Evolutionary conservation across 2,329 filamentous ascomycete genomes (phyloP).

Genomic region (Cryphonectria nitschkei): DNA sequence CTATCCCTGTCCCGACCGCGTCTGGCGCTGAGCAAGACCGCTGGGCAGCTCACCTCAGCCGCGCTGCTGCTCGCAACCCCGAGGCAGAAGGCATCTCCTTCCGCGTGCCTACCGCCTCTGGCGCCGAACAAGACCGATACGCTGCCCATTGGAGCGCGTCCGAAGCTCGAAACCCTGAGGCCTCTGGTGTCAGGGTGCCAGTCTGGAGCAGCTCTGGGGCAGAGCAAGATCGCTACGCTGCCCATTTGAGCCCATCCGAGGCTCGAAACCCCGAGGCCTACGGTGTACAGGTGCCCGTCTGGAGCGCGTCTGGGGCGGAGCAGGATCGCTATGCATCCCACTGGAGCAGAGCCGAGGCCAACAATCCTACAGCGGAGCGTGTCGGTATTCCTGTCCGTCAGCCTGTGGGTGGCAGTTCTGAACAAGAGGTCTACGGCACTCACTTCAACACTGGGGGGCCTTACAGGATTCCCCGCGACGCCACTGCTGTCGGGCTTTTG

Average conservation of each 20-base stretch:
- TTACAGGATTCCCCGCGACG: conserved; percentile 25
- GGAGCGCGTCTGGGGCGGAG: conserved; percentile 30
- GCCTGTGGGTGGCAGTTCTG: conserved; percentile 12
- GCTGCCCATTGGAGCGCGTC: conserved; percentile 23
- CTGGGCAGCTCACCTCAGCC: conserved; percentile 32
- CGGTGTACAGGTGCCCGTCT: conserved; percentile 29
- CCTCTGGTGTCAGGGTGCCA: conserved; percentile 29
- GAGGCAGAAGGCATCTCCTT: conserved; percentile 18
- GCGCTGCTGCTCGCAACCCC: conserved; percentile 22
- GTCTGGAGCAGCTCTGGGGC: conserved; percentile 29
- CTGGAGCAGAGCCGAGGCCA: conserved; percentile 26
- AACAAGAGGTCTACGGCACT: conserved; percentile 27
- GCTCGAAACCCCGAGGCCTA: conserved; percentile 29
- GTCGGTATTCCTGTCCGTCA: conserved; percentile 25
- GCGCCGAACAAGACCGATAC: conserved; percentile 27
- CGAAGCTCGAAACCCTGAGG: conserved; percentile 28
- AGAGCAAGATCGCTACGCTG: conserved; percentile 27
- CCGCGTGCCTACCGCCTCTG: conserved; percentile 21
- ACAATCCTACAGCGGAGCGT: conserved; percentile 23
- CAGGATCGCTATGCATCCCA: conserved; percentile 31
- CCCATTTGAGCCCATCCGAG: conserved; percentile 24
- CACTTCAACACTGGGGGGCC: conserved; percentile 23
- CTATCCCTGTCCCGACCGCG: conserved; percentile 12
- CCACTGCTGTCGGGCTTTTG: conserved; percentile 50
- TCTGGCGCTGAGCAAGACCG: conserved; percentile 33